Evolutionary conservation across 2,329 filamentous ascomycete species (phyloP), one percentile per base, ranked within the genome.

Genomic region (Fusarium abutilonis): DNA sequence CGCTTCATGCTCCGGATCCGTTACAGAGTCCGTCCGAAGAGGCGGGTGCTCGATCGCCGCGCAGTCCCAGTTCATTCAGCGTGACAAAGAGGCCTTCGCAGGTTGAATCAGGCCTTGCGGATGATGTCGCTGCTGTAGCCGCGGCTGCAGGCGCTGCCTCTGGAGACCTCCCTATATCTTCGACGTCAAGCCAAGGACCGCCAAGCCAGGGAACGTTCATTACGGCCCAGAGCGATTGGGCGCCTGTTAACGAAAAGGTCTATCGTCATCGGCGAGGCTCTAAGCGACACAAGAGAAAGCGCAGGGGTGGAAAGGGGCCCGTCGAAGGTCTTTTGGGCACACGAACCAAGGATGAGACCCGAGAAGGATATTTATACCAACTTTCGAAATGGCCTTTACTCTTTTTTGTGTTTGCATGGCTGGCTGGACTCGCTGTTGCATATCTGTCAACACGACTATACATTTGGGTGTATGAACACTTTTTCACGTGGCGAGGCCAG

Each of bases 191-290:
- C 10, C 74, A 75, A 56, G 77, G 75, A 32, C 40, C 46, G 13
- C 66, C 72, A 6, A 60, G 36, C 3, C 75, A 76, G 55, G 78
- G 76, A 35, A 77, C 86, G 45, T 93, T 93, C 73, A 92, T 98
- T 70, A 91, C 92, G 4, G 94, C 95, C 36, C 87, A 96, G 72
- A 96, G 96, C 75, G 95, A 99, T 80, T 99, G 95, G 95, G 89
- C 91, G 14, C 95, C 95, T 0, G 86, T 98, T 11, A 89, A 90
- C 67, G 86, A 94, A 73, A 88, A 85, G 54, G 83, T 93, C 19
- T 73, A 79, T 68, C 68, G 69, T 13, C 64, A 61, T 47, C 80
- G 76, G 70, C 72, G 75, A 71, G 74, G 68, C 70, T 77, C 61
- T 56, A 76, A 74, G 71, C 68, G 77, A 71, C 54, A 72, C 31